Evolutionary conservation across 306 rosid species (phyloP).

Genomic region (Sesbania bispinosa): DNA sequence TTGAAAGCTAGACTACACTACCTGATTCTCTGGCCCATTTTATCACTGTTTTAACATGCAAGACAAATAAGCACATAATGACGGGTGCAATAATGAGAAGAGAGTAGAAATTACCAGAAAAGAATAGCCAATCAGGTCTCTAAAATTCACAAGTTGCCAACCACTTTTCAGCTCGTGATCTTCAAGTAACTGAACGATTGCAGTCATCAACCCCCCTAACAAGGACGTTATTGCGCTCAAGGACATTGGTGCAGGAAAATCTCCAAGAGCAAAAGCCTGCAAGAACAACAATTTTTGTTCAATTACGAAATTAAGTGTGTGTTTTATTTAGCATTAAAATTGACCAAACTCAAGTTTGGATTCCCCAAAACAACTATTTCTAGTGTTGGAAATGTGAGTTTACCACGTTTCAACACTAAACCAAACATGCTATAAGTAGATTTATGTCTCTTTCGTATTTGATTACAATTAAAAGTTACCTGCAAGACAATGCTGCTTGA

Average conservation of each 20-base stretch:
- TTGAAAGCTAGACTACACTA: no score
- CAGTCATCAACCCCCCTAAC: conserved; percentile 57
- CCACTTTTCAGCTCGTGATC: conserved; percentile 33
- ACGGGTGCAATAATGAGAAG: not conserved
- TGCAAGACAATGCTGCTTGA: conserved; percentile 68
- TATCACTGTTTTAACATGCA: no score
- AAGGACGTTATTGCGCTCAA: conserved; percentile 65
- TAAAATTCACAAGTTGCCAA: conserved; percentile 38
- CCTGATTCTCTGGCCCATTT: no score
- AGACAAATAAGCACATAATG: not conserved
- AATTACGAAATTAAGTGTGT: not conserved
- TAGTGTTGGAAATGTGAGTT: no score
- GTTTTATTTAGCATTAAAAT: no score
- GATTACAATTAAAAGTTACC: conserved; percentile 40
- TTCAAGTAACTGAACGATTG: conserved; percentile 33
- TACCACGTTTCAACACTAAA: no score
- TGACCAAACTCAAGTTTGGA: no score
- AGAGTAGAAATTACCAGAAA: conserved; percentile 45
- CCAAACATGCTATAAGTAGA: no score
- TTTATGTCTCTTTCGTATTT: not conserved
- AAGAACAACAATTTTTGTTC: not conserved
- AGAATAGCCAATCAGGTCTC: conserved; percentile 43
- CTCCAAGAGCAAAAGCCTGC: conserved; percentile 63
- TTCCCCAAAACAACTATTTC: no score
- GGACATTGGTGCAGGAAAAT: conserved; percentile 84